Evolutionary conservation across 1,284 basidiomycete species (phyloP).

Genomic region (Amylostereum areolatum): DNA sequence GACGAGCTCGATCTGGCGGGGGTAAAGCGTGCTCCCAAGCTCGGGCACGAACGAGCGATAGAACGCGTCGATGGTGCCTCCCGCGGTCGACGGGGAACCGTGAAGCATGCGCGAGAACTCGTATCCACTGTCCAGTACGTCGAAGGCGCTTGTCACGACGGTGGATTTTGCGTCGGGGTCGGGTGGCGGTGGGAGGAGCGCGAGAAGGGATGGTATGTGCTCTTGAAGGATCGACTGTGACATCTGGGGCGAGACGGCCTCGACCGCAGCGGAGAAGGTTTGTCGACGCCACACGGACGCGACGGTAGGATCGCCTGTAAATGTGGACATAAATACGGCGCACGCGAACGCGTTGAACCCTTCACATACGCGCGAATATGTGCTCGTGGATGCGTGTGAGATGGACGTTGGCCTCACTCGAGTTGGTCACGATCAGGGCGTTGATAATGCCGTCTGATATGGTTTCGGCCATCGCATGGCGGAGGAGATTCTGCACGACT

Average conservation of each 20-base stretch:
- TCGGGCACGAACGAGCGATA: slow-evolving; percentile 80
- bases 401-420: slow-evolving; percentile 72
- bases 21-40: slow-evolving; percentile 57
- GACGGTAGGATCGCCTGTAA: slow-evolving; percentile 68
- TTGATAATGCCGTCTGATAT: slow-evolving; percentile 79
- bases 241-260: slow-evolving; percentile 64
- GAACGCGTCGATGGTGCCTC: slow-evolving; percentile 55
- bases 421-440: slow-evolving; percentile 71
- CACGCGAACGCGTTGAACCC: not conserved
- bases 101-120: slow-evolving; percentile 79
- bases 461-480: slow-evolving; percentile 70
- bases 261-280: slow-evolving; percentile 77
- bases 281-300: slow-evolving; percentile 81
- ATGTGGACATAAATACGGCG: not conserved
- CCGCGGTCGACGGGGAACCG: slow-evolving; percentile 52
- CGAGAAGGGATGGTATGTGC: slow-evolving; percentile 55
- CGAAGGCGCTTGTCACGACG: slow-evolving; percentile 28
- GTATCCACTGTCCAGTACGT: slow-evolving; percentile 65
- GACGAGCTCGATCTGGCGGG: slow-evolving; percentile 70
- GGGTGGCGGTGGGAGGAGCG: slow-evolving; percentile 31
- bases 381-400: slow-evolving; percentile 79
- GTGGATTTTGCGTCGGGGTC: slow-evolving; percentile 31
- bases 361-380: slow-evolving; percentile 64
- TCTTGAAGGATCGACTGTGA: slow-evolving; percentile 58
- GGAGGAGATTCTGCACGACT: slow-evolving; percentile 67